Percentiles rank a stretch among this genome's conserved stretches.
Conservation (phyloP, 2,329 filamentous ascomycete genomes). For the Apiospora kogelbergensis region DNA sequence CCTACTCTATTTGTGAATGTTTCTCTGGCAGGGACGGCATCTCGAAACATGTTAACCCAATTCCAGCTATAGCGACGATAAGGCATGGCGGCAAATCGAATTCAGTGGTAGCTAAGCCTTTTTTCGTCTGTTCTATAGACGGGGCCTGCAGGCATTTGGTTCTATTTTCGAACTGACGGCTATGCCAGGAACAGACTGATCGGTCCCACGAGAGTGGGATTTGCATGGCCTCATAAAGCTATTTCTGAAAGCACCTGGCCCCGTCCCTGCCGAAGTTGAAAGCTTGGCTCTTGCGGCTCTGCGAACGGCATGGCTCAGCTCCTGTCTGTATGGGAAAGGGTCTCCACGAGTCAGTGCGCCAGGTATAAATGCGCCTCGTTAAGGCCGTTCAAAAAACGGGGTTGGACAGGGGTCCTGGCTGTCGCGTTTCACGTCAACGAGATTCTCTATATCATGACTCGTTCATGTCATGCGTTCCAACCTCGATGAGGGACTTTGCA, state of each 20-base stretch:
- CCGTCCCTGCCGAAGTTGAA: not conserved
- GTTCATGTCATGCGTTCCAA: not conserved
- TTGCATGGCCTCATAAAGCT: not conserved
- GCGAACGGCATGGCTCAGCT: not conserved
- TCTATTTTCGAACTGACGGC: not conserved
- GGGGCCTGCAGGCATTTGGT: not conserved
- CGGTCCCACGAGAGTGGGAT: not conserved
- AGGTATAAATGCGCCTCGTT: not conserved
- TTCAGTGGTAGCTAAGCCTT: not conserved
- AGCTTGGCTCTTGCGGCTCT: not conserved
- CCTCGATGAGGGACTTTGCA: not conserved
- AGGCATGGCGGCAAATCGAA: not conserved
- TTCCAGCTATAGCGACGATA: not conserved
- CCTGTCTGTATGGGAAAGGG: not conserved
- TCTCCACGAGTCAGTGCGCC: not conserved
- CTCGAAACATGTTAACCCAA: not conserved
- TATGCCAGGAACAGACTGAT: not conserved
- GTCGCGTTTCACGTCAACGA: not conserved
- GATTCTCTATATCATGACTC: not conserved
- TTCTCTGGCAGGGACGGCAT: not conserved
- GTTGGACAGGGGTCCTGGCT: not conserved
- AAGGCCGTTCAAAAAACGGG: not conserved
- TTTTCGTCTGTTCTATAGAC: not conserved
- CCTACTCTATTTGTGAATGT: not conserved
- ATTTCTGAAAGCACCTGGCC: not conserved